Evolutionary conservation across 495 filamentous ascomycete species (phyloP), one percentile per base, ranked within the genome.

Genomic region (Barbatosphaeria neglecta): DNA sequence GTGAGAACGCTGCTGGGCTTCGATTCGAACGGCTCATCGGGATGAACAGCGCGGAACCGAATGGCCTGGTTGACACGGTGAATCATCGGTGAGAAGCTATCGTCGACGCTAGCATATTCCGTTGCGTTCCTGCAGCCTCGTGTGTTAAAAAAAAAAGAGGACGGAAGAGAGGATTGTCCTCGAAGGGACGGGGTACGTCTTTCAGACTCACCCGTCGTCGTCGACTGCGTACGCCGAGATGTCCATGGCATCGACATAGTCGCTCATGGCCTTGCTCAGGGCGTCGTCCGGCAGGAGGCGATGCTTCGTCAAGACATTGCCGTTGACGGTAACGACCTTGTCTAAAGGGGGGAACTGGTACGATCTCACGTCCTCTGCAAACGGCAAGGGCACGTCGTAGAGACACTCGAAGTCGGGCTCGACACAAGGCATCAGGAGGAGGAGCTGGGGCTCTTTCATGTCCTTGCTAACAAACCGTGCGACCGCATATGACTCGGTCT

Each of bases 171-270:
- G 6, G 17, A 5, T 39, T 2, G n/a, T 4, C 6, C 33, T 37
- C 11, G 33, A 13, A 3, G 37, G n/a, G n/a, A n/a, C n/a, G n/a
- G n/a, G n/a, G n/a, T n/a, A n/a, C n/a, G n/a, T n/a, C n/a, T n/a
- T 39, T 18, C 18, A 10, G 3, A 54, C 70, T 59, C 63, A 85
- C 82, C 83, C 87, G 50, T 90, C 80, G 20, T 90, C 86, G 38
- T 76, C 72, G 22, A 56, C 62, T 10, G 57, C 67, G 53, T 64
- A 76, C 0, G 52, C 65, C 20, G 82, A 83, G 3, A 99, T 67
- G 56, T 99, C 90, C 93, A 99, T 97, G 35, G 75, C 79, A 55
- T 96, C 87, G 2, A 99, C 88, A 56, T 89, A 96, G 48, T 85
- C 80, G 55, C 80, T 82, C 90, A 97, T 95, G 1, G 87, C 82